Percentiles rank a stretch among this genome's conserved stretches.
phyloP scores from a whole-genome alignment of 768 basidiomycete genomes.

The Rhodocollybia butyracea region DNA sequence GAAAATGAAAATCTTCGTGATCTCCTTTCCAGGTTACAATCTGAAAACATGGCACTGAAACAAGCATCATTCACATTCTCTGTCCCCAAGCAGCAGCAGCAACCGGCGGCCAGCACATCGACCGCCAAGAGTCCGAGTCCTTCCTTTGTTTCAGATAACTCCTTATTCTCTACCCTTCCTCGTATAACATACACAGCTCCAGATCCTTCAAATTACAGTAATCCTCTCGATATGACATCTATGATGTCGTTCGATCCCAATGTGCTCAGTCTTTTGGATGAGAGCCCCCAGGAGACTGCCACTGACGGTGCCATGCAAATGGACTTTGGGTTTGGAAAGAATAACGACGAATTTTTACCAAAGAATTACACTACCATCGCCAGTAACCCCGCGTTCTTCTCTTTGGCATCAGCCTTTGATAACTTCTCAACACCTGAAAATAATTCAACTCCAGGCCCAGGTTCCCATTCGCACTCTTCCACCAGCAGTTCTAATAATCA shows the following conservation, averaged over 20 bases:
- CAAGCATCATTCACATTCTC: constrained; percentile 82
- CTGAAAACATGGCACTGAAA: constrained; percentile 82
- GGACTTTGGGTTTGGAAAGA: constrained; percentile 55
- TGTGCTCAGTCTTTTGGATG: constrained; percentile 63
- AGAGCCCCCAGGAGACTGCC: constrained; percentile 49
- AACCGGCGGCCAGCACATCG: constrained; percentile 16
- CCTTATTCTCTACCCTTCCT: constrained; percentile 18
- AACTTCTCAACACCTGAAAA: constrained; percentile 26
- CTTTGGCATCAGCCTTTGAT: constrained; percentile 65
- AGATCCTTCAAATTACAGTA: constrained; percentile 34
- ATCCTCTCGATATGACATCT: constrained; percentile 62
- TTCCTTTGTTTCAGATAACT: constrained; percentile 26
- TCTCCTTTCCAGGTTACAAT: constrained; percentile 77
- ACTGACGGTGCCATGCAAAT: constrained; percentile 58
- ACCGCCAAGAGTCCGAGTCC: constrained; percentile 22
- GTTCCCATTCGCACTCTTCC: neutral
- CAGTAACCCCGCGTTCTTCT: constrained; percentile 81
- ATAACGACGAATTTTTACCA: constrained; percentile 37
- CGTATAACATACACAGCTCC: constrained; percentile 24
- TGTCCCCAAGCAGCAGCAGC: constrained; percentile 44
- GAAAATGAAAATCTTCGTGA: constrained; percentile 93
- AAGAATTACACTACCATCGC: constrained; percentile 76
- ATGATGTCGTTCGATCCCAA: constrained; percentile 69
- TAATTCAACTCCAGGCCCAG: constrained; percentile 10
- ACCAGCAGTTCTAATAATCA: constrained; percentile 15